Base-by-base conservation (phyloP, 164 flowering plant genomes). In the Liriodendron chinense region DNA sequence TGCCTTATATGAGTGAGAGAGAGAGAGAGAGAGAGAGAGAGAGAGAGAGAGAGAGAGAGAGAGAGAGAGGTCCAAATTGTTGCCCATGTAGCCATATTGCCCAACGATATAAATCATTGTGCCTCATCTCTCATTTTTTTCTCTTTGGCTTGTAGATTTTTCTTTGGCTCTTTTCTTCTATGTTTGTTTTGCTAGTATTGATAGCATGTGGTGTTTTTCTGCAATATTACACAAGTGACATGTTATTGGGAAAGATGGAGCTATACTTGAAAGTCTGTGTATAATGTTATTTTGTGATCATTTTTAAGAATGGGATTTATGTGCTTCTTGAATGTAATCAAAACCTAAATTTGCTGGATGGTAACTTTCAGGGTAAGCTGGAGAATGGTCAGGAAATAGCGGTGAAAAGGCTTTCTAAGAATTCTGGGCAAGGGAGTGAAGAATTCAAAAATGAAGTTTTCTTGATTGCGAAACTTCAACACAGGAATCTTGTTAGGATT, bases 391-490 rank as follows among this genome's bases (percentile, higher is more conserved):
- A 68, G 25, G 80, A 80, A 72, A 74, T 86, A 57, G 88, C 90
- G 4, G 87, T 87, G 4, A 87, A 87, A 71, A 77, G 86, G 78
- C 84, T 87, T 2, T 84, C 85, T 1, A 72, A 48, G 49, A 78
- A 22, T 69, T 84, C 87, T 2, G 68, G 74, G 26, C 87, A 82
- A 72, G 90, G 90, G 20, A 20, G 72, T 0, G 73, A 73, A 22
- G 86, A 85, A 56, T 82, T 85, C 68, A 82, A 78, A 50, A 87
- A 74, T 65, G 86, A 85, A 47, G 79, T 85, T 7, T 23, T 21
- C 26, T 66, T 85, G 26, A 48, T 85, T 5, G 85, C 82, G 1
- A 84, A 84, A 56, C 88, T 85, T 74, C 85, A 82, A 62, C 89
- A 87, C 71, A 78, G 75, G 64, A 85, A 87, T 56, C 80, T 87